These are phyloP conservation scores for Monosporascus sp. DNA, from an alignment of 2,329 filamentous ascomycete species.

Conservation along the genomic window DNA sequence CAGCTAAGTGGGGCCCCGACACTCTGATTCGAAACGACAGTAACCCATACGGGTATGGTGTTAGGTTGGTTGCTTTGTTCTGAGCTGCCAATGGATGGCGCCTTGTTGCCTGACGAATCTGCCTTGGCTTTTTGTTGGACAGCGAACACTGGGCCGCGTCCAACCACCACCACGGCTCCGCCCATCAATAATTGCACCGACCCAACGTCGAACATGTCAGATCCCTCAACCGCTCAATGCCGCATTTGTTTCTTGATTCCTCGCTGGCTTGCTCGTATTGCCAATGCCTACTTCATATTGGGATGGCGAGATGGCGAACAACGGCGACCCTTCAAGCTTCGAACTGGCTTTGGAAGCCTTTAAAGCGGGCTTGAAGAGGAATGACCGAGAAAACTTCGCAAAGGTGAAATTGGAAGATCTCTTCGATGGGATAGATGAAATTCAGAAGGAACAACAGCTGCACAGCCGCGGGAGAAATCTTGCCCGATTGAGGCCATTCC, in stretches of 20 bases:
- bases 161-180: too few species aligned
- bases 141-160: neutral
- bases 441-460: slow-evolving; percentile 12
- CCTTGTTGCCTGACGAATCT: neutral
- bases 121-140: neutral
- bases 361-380: neutral
- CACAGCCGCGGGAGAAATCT: slow-evolving; percentile 13
- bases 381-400: neutral
- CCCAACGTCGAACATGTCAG: too few species aligned
- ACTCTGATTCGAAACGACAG: too few species aligned
- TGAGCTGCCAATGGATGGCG: neutral
- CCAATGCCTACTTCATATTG: too few species aligned
- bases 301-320: neutral
- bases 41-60: too few species aligned
- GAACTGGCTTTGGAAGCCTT: neutral
- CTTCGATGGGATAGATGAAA: slow-evolving; percentile 1
- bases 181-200: too few species aligned
- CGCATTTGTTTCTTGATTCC: too few species aligned
- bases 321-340: neutral
- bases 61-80: too few species aligned
- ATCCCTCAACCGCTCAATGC: too few species aligned
- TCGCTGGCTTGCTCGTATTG: too few species aligned
- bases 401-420: neutral
- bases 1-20: too few species aligned
- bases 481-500: slow-evolving; percentile 15